phyloP scores from a whole-genome alignment of 441 rosid genomes.

The Aquilaria agallochum region DNA sequence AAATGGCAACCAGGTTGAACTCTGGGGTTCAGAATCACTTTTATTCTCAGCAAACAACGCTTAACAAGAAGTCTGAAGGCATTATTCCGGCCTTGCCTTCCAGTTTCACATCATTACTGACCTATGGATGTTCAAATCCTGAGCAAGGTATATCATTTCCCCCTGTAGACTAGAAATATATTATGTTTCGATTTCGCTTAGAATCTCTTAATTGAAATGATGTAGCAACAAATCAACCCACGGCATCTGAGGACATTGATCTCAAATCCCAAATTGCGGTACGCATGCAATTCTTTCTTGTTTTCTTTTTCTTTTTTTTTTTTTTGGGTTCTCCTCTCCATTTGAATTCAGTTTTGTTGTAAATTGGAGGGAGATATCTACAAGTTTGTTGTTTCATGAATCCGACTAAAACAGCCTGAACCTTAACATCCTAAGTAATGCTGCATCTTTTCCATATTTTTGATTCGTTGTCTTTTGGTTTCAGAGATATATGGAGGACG shows the following conservation, averaged over 20 bases:
- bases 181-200: conserved; percentile 12
- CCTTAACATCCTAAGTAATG: too few relatives aligned
- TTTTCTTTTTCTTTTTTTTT: background rate
- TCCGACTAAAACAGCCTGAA: too few relatives aligned
- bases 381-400: too few relatives aligned
- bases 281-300: conserved; percentile 10
- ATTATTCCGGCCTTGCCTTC: conserved; percentile 50
- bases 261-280: conserved; percentile 81
- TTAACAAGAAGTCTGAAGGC: conserved; percentile 21
- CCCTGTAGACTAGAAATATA: conserved; percentile 7
- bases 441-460: background rate
- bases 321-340: background rate
- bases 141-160: conserved; percentile 39
- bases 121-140: conserved; percentile 44
- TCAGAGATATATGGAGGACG: conserved; percentile 83
- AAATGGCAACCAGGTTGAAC: conserved; percentile 27
- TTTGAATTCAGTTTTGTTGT: too few relatives aligned
- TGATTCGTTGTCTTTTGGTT: conserved; percentile 17
- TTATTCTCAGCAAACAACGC: conserved; percentile 20
- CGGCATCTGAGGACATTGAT: conserved; percentile 30
- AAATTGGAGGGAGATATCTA: too few relatives aligned
- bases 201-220: conserved; percentile 14
- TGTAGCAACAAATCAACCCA: conserved; percentile 34
- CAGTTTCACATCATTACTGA: conserved; percentile 66
- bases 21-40: conserved; percentile 33